A percentile compares a stretch with the other conserved stretches of the same genome.
Conservation (phyloP, 169 alveolate genomes). For the Eimeria maxima region DNA sequence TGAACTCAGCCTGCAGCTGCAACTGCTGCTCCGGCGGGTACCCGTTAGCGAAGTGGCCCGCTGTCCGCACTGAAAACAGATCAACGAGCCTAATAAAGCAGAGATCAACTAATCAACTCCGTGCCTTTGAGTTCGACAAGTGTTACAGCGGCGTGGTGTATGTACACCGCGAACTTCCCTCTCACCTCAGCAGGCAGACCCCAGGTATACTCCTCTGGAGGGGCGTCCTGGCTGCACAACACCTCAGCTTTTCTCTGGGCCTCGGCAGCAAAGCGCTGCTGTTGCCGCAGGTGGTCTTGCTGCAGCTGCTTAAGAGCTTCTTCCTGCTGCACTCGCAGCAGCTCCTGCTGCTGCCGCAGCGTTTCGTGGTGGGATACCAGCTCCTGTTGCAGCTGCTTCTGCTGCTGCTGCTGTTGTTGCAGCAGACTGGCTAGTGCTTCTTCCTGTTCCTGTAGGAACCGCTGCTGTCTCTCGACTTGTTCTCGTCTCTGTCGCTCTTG, state of each 20-base stretch:
- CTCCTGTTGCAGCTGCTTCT: constrained; percentile 44
- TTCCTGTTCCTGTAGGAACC: not conserved
- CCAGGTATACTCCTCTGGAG: not conserved
- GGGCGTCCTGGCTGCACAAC: not conserved
- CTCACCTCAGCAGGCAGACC: not conserved
- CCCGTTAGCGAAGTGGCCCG: not conserved
- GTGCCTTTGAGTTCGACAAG: no score
- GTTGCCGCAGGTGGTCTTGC: constrained; percentile 18
- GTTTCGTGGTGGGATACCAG: not conserved
- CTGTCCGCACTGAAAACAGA: no score
- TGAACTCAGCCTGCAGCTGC: not conserved
- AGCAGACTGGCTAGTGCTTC: constrained; percentile 18
- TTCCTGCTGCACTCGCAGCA: constrained; percentile 39
- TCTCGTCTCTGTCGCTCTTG: constrained; percentile 39
- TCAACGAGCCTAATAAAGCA: no score
- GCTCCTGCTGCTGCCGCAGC: constrained; percentile 24
- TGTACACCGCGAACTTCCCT: not conserved
- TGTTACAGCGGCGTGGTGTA: no score
- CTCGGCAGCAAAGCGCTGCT: constrained; percentile 37
- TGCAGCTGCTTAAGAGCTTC: constrained; percentile 36
- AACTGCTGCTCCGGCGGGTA: not conserved
- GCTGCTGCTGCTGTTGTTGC: constrained; percentile 63
- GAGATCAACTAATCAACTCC: no score
- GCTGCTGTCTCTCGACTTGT: constrained; percentile 25
- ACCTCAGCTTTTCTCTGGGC: constrained; percentile 13